Base-by-base conservation (phyloP, 169 alveolate genomes). In the Plasmodium gaboni region DNA sequence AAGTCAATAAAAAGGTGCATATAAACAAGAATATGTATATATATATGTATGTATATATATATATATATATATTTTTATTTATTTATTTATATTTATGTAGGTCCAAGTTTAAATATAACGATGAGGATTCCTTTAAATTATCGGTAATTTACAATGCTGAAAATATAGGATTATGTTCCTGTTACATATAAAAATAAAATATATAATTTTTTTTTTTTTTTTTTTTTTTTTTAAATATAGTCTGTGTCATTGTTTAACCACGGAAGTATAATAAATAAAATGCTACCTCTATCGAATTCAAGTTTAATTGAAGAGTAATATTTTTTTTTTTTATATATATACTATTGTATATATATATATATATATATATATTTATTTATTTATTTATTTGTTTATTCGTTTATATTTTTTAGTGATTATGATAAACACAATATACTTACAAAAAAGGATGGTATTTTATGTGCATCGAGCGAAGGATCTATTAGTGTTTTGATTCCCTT, bases 381-480 rank as follows among this genome's bases (percentile, higher is more conserved):
- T 9, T 48, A 48, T 48, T 12, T 12, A 48, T 48, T 48, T 48
- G 0, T 48, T 48, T 48, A 48, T 48, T 48, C 0, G 22, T 51
- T 50, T 17, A 9, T 19, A 19, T 19, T 19, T 19, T 19, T 19
- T 59, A 74, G 88, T 3, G 89, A 64, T 15, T 74, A 78, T 22
- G 24, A 13, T 38, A 26, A 42, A 64, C 24, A 78, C 57, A 68
- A 26, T 10, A 78, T 78, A 46, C 19, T 78, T n/a, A 12, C 26
- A 57, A 78, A 78, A 57, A 69, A 44, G n/a, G 70, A 38, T 5
- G 60, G 89, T 28, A 78, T 78, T 22, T 24, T 78, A 42, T 78
- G 89, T 44, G 89, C 89, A 53, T 78, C 89, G 22, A 78, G 78
- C 28, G 89, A 78, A 64, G 89, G 89, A 10, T 64, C 89, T 19